Conservation (phyloP, 2,329 filamentous ascomycete species). For the Arthrobotrys sinensis region DNA sequence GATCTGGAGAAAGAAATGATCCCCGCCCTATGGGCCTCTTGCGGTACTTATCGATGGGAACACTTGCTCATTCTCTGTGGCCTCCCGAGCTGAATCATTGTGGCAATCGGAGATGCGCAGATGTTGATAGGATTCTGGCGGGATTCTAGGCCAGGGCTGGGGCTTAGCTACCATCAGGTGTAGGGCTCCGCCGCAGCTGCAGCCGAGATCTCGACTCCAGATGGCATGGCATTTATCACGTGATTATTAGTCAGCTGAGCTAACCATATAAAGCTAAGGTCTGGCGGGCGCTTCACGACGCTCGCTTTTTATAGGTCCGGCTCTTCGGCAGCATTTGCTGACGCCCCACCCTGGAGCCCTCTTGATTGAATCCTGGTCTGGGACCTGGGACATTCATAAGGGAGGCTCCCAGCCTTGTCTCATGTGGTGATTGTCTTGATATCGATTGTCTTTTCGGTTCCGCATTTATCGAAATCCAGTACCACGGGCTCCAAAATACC, state of each 20-base stretch:
- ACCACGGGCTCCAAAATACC: background rate
- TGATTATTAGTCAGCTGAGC: background rate
- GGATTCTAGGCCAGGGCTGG: no score
- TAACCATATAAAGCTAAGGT: background rate
- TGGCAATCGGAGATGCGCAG: background rate
- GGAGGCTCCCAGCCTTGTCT: background rate
- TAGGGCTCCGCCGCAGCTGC: conserved; percentile 18
- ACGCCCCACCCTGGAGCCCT: background rate
- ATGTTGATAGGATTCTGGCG: background rate
- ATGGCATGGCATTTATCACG: no score
- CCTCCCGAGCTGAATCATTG: background rate
- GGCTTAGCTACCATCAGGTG: background rate
- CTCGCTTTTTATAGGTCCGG: conserved; percentile 15
- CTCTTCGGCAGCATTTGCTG: conserved; percentile 14
- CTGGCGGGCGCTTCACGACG: background rate
- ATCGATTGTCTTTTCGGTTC: background rate
- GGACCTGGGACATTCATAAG: background rate
- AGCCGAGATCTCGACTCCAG: background rate
- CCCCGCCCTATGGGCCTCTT: background rate
- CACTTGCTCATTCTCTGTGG: background rate
- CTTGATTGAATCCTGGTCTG: background rate
- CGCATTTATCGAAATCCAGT: background rate
- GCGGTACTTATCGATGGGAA: background rate
- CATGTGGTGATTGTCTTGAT: no score
- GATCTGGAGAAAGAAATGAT: background rate